Evolutionary conservation across 2,329 filamentous ascomycete genomes (phyloP).

Genomic region (Cladosporium sp.): DNA sequence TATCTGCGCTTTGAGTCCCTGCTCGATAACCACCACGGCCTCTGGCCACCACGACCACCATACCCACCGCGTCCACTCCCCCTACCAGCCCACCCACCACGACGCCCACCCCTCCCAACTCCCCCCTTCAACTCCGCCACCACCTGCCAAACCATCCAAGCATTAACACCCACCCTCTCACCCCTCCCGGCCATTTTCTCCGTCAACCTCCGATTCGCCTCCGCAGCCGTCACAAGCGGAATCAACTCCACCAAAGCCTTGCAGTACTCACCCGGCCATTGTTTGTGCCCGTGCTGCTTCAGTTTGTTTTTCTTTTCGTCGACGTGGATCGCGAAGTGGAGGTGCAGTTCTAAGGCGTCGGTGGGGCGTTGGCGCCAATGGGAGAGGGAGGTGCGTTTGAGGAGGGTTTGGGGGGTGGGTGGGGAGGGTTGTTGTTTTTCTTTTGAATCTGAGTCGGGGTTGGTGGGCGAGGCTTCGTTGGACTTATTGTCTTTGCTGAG

Average conservation of each 20-base stretch:
- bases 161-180: not conserved
- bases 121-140: no score
- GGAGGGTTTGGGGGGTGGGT: not conserved
- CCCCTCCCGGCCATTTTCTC: not conserved
- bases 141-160: not conserved
- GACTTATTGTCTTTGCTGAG: not conserved
- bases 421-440: not conserved
- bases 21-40: no score
- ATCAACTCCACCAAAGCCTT: not conserved
- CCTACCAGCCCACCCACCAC: no score
- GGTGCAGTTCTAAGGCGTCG: not conserved
- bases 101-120: no score
- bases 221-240: not conserved
- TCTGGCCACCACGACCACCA: no score
- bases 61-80: no score
- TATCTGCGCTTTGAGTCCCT: no score
- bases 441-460: not conserved
- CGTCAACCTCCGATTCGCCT: conserved; percentile 1
- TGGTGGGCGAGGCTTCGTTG: not conserved
- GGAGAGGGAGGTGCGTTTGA: not conserved
- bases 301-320: not conserved
- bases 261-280: not conserved
- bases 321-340: not conserved
- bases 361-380: conserved; percentile 2
- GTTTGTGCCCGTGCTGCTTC: not conserved